Base-by-base conservation (phyloP, 225 moss, liverwort and hornwort species). In the Asterella californica region DNA sequence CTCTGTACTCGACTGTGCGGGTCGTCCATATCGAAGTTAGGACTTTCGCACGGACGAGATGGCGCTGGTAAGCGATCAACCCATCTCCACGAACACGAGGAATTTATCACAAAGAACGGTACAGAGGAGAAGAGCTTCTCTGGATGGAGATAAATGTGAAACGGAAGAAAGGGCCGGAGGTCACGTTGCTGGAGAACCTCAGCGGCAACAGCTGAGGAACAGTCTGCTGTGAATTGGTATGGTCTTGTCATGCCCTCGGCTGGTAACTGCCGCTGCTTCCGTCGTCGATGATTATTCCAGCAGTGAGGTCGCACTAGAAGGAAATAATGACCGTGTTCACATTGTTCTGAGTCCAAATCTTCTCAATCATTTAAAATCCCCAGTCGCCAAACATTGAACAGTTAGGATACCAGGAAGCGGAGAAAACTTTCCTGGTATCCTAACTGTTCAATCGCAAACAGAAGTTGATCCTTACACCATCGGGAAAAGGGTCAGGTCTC, bases 291-390 rank as follows among this genome's bases (percentile, higher is more conserved):
- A 29, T 74, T 53, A 11, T 15, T 74, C 52, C 6, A 38, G 57
- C 33, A 76, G 36, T 24, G 75, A 57, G 24, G 18, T 50, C 29
- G 75, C 75, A 57, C 14, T 60, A 6, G 75, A 76, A 24, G 75
- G 17, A 22, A 25, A 72, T 12, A 52, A 74, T 74, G 33, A 15
- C 9, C n/a, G n/a, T n/a, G n/a, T n/a, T n/a, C n/a, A n/a, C n/a
- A n/a, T n/a, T n/a, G n/a, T n/a, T n/a, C n/a, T n/a, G n/a, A n/a
- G n/a, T n/a, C n/a, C n/a, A n/a, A n/a, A n/a, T n/a, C n/a, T n/a
- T n/a, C n/a, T n/a, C n/a, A n/a, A n/a, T n/a, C n/a, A n/a, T n/a
- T n/a, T n/a, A n/a, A n/a, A n/a, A n/a, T n/a, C n/a, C n/a, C n/a
- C n/a, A n/a, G n/a, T n/a, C n/a, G n/a, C n/a, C n/a, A n/a, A n/a